Evolutionary conservation across 305 asterid species (phyloP).

Genomic region (Fraxinus platypoda): DNA sequence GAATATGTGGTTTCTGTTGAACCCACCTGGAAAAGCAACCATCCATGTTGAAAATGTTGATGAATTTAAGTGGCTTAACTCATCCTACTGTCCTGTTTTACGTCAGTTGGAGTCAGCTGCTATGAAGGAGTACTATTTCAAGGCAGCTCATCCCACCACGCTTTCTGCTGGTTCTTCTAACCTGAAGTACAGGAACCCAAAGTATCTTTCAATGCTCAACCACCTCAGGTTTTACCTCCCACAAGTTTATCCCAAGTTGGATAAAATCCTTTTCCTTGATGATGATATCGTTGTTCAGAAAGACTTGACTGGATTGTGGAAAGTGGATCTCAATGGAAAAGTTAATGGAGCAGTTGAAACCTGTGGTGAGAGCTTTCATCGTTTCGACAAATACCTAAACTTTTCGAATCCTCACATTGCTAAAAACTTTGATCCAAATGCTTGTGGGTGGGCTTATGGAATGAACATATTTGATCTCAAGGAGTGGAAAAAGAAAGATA

Average conservation of each 20-base stretch:
- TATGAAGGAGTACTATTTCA: constrained; percentile 95
- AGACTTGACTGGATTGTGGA: constrained; percentile 93
- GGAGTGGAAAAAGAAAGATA: constrained; percentile 96
- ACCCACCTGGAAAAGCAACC: constrained; percentile 97
- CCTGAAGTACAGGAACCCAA: constrained; percentile 94
- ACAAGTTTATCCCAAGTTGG: constrained; percentile 90
- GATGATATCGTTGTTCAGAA: constrained; percentile 98
- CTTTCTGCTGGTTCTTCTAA: constrained; percentile 89
- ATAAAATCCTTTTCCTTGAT: constrained; percentile 94
- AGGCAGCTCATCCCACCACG: constrained; percentile 92
- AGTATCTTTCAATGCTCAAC: constrained; percentile 97
- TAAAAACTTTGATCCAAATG: constrained; percentile 83
- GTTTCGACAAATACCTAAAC: constrained; percentile 93
- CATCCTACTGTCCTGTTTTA: constrained; percentile 89
- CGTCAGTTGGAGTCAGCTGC: constrained; percentile 93
- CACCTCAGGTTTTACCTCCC: constrained; percentile 97
- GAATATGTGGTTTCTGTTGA: constrained; percentile 99
- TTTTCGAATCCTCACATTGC: constrained; percentile 96
- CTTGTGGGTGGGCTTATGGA: constrained; percentile 99
- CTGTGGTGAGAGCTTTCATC: constrained; percentile 95
- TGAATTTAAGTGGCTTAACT: constrained; percentile 94
- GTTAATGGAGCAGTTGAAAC: constrained; percentile 99
- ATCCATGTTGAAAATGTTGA: constrained; percentile 96
- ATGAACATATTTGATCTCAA: constrained; percentile 93
- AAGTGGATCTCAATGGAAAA: constrained; percentile 81